Evolutionary conservation across 2,329 filamentous ascomycete genomes (phyloP), one percentile per base, ranked within the genome.

Genomic region (Neofusicoccum laricinum): DNA sequence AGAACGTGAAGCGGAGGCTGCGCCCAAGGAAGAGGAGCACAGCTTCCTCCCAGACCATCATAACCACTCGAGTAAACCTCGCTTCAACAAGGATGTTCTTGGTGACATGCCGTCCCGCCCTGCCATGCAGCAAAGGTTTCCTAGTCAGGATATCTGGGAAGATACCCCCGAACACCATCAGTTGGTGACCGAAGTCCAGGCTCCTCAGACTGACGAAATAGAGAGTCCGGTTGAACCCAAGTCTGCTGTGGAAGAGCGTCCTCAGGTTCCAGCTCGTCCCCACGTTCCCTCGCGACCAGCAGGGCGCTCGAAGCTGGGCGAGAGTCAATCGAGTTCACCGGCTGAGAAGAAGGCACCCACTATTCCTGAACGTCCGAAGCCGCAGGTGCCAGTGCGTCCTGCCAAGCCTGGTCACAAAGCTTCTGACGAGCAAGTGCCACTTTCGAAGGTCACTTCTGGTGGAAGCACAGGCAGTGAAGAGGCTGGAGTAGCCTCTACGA

Each of bases 131-230:
- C 88, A 89, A 59, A 87, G 92, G 12, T 98, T 98, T 75, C 94
- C 94, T 0, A 97, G 93, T 74, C 88, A 88, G 63, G 94, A 98
- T 77, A 88, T 97, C 46, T 97, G 94, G 94, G 94, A 98, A 79
- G 94, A 98, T 75, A 88, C 86, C 0, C 94, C 94, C 1, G 92
- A 96, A 70, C 94, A 91, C 71, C 85, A 91, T 64, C 85, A 90
- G 67, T 84, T 96, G 19, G 88, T 93, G 71, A 90, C 93, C 0
- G 93, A 90, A 0, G 88, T 96, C 57, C 78, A 74, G 66, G 71
- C 69, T 45, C 85, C 84, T 63, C 80, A 83, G 21, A 59, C 55
- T 59, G 55, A 59, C 11, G 82, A 84, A 67, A 77, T 76, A 25
- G 76, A 73, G 32, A 74, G 65, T 68, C 71, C 34, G 32, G 46